Base-by-base conservation (phyloP, 192 early-diverging fungal species). In the Coemansia sp. region DNA sequence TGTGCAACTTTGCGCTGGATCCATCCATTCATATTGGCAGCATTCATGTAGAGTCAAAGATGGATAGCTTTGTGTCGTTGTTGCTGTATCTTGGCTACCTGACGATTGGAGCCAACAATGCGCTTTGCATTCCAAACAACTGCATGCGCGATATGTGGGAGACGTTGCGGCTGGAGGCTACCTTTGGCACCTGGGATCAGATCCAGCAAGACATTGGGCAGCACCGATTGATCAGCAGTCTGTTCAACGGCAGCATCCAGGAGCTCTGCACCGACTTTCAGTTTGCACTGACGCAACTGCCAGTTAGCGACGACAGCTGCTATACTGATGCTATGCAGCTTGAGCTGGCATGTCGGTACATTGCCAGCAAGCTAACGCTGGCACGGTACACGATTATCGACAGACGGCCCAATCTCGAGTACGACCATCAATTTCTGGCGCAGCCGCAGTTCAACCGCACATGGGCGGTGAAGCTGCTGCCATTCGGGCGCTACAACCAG, bases 41-140 rank as follows among this genome's bases (percentile, higher is more conserved):
- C 5, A 3, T 40, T 24, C 7, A 35, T 38, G 54, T 5, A 3
- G 22, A 55, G 7, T 16, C 23, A 10, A 0, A 10, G 3, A 12
- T 55, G 5, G 35, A 55, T 38, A 40, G 7, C 9, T 11, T 55
- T 3, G 30, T 33, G 2, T 27, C 18, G 22, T 21, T 55, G 21
- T n/a, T 55, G 11, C 7, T 55, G 5, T 21, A 35, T 38, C n/a
- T 55, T 23, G 54, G 54, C 2, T 43, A 56, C 25, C 24, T 56
- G 24, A 43, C 7, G 2, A 16, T 44, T 14, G 21, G 54, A 6
- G 11, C 3, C 3, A 6, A 16, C 18, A 32, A 47, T 21, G 18
- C 14, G 19, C 19, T 58, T 1, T 3, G 25, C 5, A 47, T 58
- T 22, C 44, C 56, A 2, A 58, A 58, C 31, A 24, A 21, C 8